A percentile compares a stretch with the other conserved stretches of the same genome.
Conservation (phyloP, 805 yeast genomes). For the Ogataea dorogensis region DNA sequence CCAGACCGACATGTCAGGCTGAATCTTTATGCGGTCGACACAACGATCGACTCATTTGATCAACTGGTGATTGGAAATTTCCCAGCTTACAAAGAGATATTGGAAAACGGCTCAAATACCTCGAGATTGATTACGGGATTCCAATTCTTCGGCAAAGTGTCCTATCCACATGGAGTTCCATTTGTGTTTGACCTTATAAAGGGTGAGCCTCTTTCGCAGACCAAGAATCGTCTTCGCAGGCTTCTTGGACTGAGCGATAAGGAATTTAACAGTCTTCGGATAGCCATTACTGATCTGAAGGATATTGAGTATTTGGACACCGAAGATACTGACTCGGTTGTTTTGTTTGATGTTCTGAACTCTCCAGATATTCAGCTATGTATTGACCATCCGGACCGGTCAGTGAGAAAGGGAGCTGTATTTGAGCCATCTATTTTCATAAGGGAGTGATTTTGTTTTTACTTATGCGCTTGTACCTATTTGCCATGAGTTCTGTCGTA, state of each 20-base stretch:
- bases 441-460: constrained; percentile 31
- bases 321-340: constrained; percentile 51
- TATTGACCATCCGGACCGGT: constrained; percentile 84
- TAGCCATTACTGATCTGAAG: constrained; percentile 51
- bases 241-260: constrained; percentile 74
- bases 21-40: constrained; percentile 33
- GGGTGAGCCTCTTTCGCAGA: constrained; percentile 60
- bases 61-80: constrained; percentile 47
- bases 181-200: constrained; percentile 72
- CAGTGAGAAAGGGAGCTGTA: constrained; percentile 50
- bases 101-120: constrained; percentile 18
- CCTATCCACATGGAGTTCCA: constrained; percentile 75
- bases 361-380: constrained; percentile 47
- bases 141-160: constrained; percentile 73
- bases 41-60: constrained; percentile 39
- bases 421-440: constrained; percentile 61
- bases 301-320: constrained; percentile 41
- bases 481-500: constrained; percentile 16
- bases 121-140: constrained; percentile 59
- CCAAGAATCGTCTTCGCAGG: constrained; percentile 64
- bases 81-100: constrained; percentile 34
- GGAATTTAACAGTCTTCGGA: constrained; percentile 72
- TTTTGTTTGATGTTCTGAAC: constrained; percentile 52
- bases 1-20: constrained; percentile 34
- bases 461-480: constrained; percentile 6